Percentiles rank a stretch among this genome's conserved stretches.
These are phyloP conservation scores for Aspergillus sp. DNA, from an alignment of 2,329 filamentous ascomycete genomes.

Conservation along the genomic window DNA sequence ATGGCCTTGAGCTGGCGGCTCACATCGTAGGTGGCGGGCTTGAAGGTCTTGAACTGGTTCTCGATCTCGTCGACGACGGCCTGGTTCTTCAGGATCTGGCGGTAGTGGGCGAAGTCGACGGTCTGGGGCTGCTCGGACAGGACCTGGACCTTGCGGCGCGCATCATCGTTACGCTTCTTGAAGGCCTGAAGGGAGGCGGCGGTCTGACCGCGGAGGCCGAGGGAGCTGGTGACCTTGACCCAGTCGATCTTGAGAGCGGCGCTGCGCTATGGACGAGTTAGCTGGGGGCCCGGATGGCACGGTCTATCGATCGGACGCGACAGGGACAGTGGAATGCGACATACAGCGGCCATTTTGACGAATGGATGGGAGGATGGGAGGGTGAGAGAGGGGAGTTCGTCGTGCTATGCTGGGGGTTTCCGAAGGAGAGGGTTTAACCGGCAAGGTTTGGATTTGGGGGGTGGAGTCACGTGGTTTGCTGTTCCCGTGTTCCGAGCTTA, in stretches of 20 bases:
- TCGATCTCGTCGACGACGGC: constrained; percentile 95
- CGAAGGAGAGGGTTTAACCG: constrained; percentile 36
- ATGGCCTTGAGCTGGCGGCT: constrained; percentile 94
- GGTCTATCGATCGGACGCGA: neutral
- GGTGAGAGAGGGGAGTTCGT: constrained; percentile 32
- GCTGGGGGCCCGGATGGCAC: constrained; percentile 10
- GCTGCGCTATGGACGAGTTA: constrained; percentile 68
- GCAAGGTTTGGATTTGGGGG: constrained; percentile 40
- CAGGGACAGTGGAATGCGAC: constrained; percentile 15
- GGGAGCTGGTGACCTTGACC: constrained; percentile 88
- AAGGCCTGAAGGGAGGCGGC: constrained; percentile 87
- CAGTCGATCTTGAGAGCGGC: constrained; percentile 99
- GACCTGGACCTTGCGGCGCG: constrained; percentile 84
- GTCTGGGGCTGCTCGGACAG: constrained; percentile 81
- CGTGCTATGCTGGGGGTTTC: constrained; percentile 35
- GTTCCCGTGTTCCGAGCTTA: constrained; percentile 18
- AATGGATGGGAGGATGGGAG: constrained; percentile 24
- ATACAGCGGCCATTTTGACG: constrained; percentile 45
- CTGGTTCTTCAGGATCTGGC: constrained; percentile 89
- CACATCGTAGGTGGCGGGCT: constrained; percentile 91
- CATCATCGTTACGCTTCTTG: constrained; percentile 99
- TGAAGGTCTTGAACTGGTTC: constrained; percentile 88
- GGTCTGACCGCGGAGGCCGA: constrained; percentile 94
- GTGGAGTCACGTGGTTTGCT: constrained; percentile 29
- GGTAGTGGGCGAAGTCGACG: constrained; percentile 94